Evolutionary conservation across 768 basidiomycete genomes (phyloP), one percentile per base, ranked within the genome.

Genomic region (Boletus pseudo-olivaceus): DNA sequence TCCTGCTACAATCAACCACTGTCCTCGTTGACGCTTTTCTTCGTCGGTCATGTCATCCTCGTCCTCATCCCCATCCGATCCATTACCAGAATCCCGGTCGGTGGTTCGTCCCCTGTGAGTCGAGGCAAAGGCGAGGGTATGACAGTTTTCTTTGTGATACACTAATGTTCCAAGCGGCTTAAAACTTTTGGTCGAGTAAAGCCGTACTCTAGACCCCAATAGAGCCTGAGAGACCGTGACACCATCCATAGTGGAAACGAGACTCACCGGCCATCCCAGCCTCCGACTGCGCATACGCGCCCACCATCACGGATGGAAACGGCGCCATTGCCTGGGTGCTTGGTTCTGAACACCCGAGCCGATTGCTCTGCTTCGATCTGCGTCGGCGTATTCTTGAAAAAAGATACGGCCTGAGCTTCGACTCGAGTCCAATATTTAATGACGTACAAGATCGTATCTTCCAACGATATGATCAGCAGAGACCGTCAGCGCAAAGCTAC

Each of bases 241-340:
- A 39, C 39, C 20, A 27, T 23, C 43, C 3, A 37, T 14, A n/a
- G 39, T 14, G 30, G 29, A 53, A n/a, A 27, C 15, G 14, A 40
- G 7, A 72, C 88, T 62, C 59, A 94, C 95, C 78, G 83, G 34
- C 96, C 94, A 57, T 98, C 94, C 96, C 96, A 98, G 0, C 94
- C 93, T 3, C 88, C 95, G 2, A 94, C 75, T 0, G 93, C 94
- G 61, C 93, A 88, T 0, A 98, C 82, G 20, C 80, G 79, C 0
- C 85, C 91, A 59, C 90, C 86, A 34, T 82, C 78, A 6, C 84
- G 82, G 12, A 97, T 82, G 4, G 85, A 80, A n/a, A 98, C 69
- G 7, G 82, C 80, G 0, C 80, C 80, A 63, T 93, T 93, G 4
- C 94, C 93, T 0, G 90, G 83, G 57, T 90, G 78, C 62, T 87